Percentiles rank a stretch among this genome's conserved stretches.
phyloP scores from a whole-genome alignment of 345 rosid genomes.

The Euphorbia lathyris region DNA sequence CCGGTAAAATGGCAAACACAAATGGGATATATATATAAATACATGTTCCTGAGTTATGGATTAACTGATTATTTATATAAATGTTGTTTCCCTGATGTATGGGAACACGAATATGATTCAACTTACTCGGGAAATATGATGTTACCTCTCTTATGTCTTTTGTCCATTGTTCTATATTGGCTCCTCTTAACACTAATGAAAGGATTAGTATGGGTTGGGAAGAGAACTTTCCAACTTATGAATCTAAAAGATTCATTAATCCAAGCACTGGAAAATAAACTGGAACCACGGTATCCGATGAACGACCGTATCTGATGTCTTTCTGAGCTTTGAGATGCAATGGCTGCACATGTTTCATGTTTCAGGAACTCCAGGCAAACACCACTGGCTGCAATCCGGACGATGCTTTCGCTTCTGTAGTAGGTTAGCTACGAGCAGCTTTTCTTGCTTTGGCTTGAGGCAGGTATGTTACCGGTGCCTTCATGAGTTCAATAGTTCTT shows the following conservation, averaged over 20 bases:
- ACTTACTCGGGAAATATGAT: not conserved
- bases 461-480: constrained; percentile 32
- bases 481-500: constrained; percentile 16
- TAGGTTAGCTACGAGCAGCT: constrained; percentile 10
- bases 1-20: not conserved
- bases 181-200: not conserved
- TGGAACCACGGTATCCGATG: too few species aligned
- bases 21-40: not conserved
- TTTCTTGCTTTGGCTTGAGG: constrained; percentile 33
- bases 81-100: not conserved
- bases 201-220: not conserved
- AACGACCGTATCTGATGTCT: not conserved
- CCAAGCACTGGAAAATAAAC: not conserved
- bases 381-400: constrained; percentile 63
- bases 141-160: not conserved
- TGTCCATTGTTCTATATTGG: not conserved
- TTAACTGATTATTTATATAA: not conserved
- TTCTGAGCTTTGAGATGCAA: constrained; percentile 21
- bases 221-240: not conserved
- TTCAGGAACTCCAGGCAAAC: constrained; percentile 62
- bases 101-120: not conserved
- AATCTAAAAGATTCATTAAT: not conserved
- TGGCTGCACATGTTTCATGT: constrained; percentile 47
- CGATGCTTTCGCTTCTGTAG: constrained; percentile 16
- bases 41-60: constrained; percentile 4